A percentile compares a stretch with the other conserved stretches of the same genome.
phyloP scores from a whole-genome alignment of 164 flowering plant species.

The Sedum album region DNA sequence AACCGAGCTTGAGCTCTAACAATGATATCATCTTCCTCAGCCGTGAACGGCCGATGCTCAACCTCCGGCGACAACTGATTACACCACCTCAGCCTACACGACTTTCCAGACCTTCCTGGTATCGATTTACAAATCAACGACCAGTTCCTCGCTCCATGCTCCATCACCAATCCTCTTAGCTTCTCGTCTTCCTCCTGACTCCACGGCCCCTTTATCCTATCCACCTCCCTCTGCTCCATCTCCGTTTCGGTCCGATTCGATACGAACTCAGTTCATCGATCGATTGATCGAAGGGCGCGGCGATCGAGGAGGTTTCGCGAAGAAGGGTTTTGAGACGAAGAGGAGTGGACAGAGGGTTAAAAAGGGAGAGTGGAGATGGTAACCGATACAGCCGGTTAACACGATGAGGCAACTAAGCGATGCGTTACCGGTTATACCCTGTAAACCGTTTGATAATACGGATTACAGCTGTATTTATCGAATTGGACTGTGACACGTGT shows the following conservation, averaged over 20 bases:
- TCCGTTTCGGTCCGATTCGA: neutral
- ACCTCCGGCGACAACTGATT: conserved; percentile 51
- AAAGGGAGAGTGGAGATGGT: neutral
- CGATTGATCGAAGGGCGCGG: neutral
- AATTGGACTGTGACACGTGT: neutral
- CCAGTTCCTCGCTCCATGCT: conserved; percentile 47
- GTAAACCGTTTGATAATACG: conserved; percentile 1
- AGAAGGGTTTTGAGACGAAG: neutral
- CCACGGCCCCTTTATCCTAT: conserved; percentile 50
- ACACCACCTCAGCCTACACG: conserved; percentile 55
- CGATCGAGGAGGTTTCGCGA: neutral
- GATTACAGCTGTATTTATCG: neutral
- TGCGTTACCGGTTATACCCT: conserved; percentile 2
- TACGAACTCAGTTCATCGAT: neutral
- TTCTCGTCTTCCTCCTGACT: conserved; percentile 41
- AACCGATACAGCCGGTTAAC: conserved; percentile 6
- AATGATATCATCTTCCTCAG: conserved; percentile 40
- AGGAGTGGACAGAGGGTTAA: neutral
- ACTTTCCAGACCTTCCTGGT: conserved; percentile 48
- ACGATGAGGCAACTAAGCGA: neutral
- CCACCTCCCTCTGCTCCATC: conserved; percentile 7
- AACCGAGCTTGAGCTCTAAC: conserved; percentile 25
- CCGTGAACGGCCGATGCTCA: conserved; percentile 36
- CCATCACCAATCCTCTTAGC: conserved; percentile 22
- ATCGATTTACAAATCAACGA: conserved; percentile 34